Evolutionary conservation across 768 basidiomycete species (phyloP).

Genomic region (Pisolithus sp.): DNA sequence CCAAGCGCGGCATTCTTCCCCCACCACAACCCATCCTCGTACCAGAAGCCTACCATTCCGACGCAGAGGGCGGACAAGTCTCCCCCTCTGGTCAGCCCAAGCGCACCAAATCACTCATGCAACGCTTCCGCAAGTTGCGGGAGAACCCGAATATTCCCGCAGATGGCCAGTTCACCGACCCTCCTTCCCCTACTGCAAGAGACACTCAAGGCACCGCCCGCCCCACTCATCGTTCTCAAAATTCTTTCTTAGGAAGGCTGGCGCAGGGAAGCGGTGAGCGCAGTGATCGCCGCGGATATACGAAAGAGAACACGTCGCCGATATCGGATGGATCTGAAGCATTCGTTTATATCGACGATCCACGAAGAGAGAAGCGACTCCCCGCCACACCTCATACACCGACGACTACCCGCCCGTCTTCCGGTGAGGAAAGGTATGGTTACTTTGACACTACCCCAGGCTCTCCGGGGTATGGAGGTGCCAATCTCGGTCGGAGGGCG

Average conservation of each 20-base stretch:
- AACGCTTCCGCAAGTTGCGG: constrained; percentile 84
- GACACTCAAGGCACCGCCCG: constrained; percentile 29
- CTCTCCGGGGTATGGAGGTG: constrained; percentile 33
- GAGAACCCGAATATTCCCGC: constrained; percentile 80
- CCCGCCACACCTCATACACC: constrained; percentile 36
- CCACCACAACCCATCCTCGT: constrained; percentile 82
- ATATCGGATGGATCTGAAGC: constrained; percentile 37
- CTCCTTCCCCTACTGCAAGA: constrained; percentile 39
- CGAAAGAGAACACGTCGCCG: constrained; percentile 27
- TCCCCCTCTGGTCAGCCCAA: constrained; percentile 48
- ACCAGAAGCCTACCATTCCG: constrained; percentile 41
- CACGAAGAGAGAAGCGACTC: constrained; percentile 48
- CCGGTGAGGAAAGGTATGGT: constrained; percentile 28
- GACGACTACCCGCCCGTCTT: constrained; percentile 16
- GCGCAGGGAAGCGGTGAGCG: constrained; percentile 31
- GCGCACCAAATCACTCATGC: constrained; percentile 79
- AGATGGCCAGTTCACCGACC: constrained; percentile 36
- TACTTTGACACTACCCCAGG: constrained; percentile 44
- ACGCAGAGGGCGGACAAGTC: constrained; percentile 31
- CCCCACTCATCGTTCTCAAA: constrained; percentile 66
- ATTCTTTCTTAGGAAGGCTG: constrained; percentile 65
- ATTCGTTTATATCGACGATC: constrained; percentile 60
- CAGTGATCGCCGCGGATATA: constrained; percentile 31
- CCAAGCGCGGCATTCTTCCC: constrained; percentile 54
- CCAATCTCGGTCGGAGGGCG: constrained; percentile 58